These are phyloP conservation scores for Phytophthora vignae DNA, from an alignment of 352 stramenopile species.

Conservation along the genomic window DNA sequence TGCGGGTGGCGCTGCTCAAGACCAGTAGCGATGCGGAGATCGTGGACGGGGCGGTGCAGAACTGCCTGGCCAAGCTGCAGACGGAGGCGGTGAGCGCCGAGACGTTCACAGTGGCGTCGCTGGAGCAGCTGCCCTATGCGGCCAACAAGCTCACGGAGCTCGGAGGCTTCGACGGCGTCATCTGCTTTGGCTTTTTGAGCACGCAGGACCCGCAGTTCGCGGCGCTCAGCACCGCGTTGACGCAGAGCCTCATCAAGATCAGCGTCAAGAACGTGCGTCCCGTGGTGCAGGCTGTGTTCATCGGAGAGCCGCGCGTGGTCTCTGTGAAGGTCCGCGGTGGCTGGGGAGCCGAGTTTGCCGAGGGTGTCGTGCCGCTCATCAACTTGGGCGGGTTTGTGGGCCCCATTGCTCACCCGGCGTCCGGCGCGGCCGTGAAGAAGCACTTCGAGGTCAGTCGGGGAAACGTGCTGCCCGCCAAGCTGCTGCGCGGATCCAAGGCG, in stretches of 20 bases:
- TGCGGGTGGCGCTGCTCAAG: constrained; percentile 82
- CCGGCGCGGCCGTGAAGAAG: constrained; percentile 57
- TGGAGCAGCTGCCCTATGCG: constrained; percentile 84
- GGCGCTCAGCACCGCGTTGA: constrained; percentile 62
- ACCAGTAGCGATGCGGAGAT: constrained; percentile 76
- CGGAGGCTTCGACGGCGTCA: constrained; percentile 75
- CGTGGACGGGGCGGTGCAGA: constrained; percentile 71
- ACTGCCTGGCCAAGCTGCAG: constrained; percentile 54
- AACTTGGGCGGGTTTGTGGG: constrained; percentile 74
- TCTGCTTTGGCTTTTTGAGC: constrained; percentile 84
- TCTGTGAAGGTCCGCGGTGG: constrained; percentile 78
- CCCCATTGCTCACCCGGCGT: constrained; percentile 47
- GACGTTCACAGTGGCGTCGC: constrained; percentile 71
- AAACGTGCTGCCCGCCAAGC: constrained; percentile 72
- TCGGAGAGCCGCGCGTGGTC: constrained; percentile 77
- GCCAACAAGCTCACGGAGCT: constrained; percentile 82
- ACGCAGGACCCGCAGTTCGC: constrained; percentile 68
- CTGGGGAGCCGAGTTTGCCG: constrained; percentile 74
- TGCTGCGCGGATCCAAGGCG: constrained; percentile 64
- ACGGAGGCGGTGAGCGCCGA: constrained; percentile 46
- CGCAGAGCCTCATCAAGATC: constrained; percentile 85
- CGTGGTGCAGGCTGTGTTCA: constrained; percentile 81
- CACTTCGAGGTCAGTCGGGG: constrained; percentile 68
- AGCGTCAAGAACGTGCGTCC: constrained; percentile 84
- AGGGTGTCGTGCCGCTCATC: constrained; percentile 65